phyloP scores from a whole-genome alignment of 331 rosid genomes.

The Malus hybrid region DNA sequence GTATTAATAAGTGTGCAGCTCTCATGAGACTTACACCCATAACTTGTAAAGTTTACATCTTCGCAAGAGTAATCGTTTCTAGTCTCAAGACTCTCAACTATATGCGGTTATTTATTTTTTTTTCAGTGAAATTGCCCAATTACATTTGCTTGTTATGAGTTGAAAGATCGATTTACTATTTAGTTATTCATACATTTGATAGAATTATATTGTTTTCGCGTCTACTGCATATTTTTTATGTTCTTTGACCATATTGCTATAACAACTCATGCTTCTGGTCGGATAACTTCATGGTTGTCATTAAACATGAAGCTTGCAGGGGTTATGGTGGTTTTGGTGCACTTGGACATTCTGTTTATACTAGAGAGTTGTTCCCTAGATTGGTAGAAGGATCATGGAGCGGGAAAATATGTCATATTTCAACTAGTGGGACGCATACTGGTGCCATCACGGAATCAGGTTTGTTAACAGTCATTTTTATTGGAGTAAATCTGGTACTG shows the following conservation, averaged over 20 bases:
- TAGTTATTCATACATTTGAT: not conserved
- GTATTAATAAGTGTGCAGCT: too few species aligned
- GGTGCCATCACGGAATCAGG: slow-evolving; percentile 81
- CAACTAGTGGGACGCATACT: slow-evolving; percentile 90
- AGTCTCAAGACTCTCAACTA: not conserved
- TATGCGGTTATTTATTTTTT: not conserved
- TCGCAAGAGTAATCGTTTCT: not conserved
- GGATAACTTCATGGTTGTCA: slow-evolving; percentile 24
- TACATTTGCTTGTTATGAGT: not conserved
- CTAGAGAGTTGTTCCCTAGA: slow-evolving; percentile 70
- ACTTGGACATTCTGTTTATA: slow-evolving; percentile 84
- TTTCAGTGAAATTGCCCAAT: not conserved
- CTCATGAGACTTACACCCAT: too few species aligned
- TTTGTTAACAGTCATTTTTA: slow-evolving; percentile 1
- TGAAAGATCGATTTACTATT: not conserved
- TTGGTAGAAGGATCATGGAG: slow-evolving; percentile 83
- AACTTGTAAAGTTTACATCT: not conserved
- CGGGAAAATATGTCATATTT: slow-evolving; percentile 54
- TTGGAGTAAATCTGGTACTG: not conserved
- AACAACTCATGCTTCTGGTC: not conserved
- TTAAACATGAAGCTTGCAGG: slow-evolving; percentile 70
- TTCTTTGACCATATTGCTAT: not conserved
- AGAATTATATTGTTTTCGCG: not conserved
- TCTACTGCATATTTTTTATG: not conserved
- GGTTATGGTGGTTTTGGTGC: slow-evolving; percentile 99